Evolutionary conservation across 441 rosid genomes (phyloP).

Genomic region (Populus hybrid): DNA sequence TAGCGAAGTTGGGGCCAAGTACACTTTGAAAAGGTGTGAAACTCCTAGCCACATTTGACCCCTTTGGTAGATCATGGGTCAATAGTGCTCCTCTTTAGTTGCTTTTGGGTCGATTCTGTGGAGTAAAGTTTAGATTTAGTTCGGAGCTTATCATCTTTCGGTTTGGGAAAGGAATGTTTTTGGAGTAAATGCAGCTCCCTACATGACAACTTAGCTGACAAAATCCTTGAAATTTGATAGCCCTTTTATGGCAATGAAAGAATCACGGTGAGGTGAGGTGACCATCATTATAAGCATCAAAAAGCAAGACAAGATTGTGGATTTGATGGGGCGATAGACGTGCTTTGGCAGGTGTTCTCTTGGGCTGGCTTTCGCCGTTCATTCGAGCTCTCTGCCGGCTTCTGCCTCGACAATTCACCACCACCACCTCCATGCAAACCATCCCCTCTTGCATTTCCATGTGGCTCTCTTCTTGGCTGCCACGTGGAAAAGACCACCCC

Average conservation of each 20-base stretch:
- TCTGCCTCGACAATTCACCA: too few species aligned
- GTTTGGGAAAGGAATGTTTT: background rate
- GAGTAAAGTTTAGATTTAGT: background rate
- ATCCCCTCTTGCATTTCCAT: too few species aligned
- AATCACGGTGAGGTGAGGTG: background rate
- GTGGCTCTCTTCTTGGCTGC: too few species aligned
- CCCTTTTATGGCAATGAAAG: background rate
- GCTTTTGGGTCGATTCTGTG: background rate
- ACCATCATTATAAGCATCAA: background rate
- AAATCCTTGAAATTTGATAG: background rate
- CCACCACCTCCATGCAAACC: too few species aligned
- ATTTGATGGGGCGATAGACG: slow-evolving; percentile 10
- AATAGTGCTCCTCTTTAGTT: background rate
- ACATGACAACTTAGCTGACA: background rate
- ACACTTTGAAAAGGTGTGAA: background rate
- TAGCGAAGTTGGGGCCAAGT: background rate
- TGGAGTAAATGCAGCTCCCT: background rate
- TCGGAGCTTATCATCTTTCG: background rate
- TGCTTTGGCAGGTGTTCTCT: slow-evolving; percentile 6
- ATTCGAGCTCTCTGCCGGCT: too few species aligned
- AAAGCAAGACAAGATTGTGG: background rate
- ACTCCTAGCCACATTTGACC: background rate
- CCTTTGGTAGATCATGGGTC: background rate
- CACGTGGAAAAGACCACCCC: too few species aligned
- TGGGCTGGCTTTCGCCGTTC: background rate